A percentile compares a stretch with the other conserved stretches of the same genome.
phyloP scores from a whole-genome alignment of 345 rosid genomes.

The Barbarea vulgaris region DNA sequence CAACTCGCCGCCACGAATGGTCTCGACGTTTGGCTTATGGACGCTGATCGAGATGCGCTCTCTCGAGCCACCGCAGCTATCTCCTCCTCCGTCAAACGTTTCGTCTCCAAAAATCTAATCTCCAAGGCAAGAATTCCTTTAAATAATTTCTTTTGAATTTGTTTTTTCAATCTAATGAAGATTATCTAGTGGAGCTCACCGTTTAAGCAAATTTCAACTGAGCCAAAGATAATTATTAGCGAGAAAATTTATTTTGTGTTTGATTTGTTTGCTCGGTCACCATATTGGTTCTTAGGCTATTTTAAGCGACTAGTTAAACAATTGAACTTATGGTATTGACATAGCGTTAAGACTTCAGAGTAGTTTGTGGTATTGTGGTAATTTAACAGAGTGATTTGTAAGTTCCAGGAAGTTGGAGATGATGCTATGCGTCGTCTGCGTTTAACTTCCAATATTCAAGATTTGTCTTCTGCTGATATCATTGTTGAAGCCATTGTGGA shows the following conservation, averaged over 20 bases:
- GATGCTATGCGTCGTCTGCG: constrained; percentile 66
- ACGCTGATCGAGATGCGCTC: constrained; percentile 67
- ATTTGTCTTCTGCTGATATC: constrained; percentile 61
- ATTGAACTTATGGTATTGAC: not conserved
- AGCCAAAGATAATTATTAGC: not conserved
- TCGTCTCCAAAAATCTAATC: constrained; percentile 65
- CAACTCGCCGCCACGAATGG: constrained; percentile 79
- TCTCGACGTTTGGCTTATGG: constrained; percentile 62
- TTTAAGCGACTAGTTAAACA: not conserved
- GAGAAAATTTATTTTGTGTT: not conserved
- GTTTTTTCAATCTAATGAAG: not conserved
- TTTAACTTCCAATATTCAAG: constrained; percentile 61
- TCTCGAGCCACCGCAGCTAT: constrained; percentile 58
- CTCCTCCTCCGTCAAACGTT: constrained; percentile 58
- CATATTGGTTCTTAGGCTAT: not conserved
- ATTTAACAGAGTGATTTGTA: not conserved
- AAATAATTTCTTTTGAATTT: not conserved
- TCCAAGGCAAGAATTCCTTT: constrained; percentile 50
- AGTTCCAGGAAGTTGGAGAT: constrained; percentile 51
- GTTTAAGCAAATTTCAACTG: not conserved
- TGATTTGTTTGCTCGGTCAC: not conserved
- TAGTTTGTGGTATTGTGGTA: not conserved
- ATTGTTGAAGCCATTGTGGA: constrained; percentile 87
- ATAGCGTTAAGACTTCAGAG: not conserved
- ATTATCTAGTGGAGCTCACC: not conserved